Percentiles rank a stretch among this genome's conserved stretches.
Conservation (phyloP, 352 stramenopile genomes). For the Phytophthora pisi region DNA sequence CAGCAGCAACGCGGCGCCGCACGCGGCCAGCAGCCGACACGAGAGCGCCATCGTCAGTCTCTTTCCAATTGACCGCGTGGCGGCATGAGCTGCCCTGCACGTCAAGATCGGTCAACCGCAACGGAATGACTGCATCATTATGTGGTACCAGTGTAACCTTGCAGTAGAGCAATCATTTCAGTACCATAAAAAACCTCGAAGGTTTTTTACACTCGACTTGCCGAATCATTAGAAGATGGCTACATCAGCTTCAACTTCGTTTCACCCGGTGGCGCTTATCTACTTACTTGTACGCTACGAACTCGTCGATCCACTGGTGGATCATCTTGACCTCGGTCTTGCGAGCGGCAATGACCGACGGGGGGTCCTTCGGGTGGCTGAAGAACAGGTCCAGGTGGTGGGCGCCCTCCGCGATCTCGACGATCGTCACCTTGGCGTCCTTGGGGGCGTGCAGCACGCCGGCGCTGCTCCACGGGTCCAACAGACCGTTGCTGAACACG, state of each 20-base stretch:
- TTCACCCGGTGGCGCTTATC: neutral
- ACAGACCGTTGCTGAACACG: constrained; percentile 94
- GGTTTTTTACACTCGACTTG: constrained; percentile 1
- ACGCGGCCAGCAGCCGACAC: constrained; percentile 28
- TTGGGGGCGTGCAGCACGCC: constrained; percentile 76
- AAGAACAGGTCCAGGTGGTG: constrained; percentile 96
- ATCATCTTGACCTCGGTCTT: constrained; percentile 84
- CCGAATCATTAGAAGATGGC: constrained; percentile 6
- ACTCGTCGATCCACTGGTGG: constrained; percentile 83
- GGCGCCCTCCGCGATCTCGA: constrained; percentile 79
- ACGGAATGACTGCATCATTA: constrained; percentile 6
- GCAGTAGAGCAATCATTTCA: neutral
- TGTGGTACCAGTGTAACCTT: no score
- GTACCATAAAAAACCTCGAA: constrained; percentile 7
- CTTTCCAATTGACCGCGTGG: constrained; percentile 39
- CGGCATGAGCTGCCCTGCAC: constrained; percentile 2
- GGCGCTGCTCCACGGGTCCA: constrained; percentile 93
- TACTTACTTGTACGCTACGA: constrained; percentile 42
- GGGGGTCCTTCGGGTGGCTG: constrained; percentile 84
- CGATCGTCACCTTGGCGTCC: constrained; percentile 62
- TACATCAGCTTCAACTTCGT: constrained; percentile 23
- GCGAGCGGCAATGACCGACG: constrained; percentile 73
- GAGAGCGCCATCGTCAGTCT: constrained; percentile 33
- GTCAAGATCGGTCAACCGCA: constrained; percentile 17
- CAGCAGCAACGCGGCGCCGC: constrained; percentile 34